Base-by-base conservation (phyloP, 306 rosid genomes). In the Castanea sativa region DNA sequence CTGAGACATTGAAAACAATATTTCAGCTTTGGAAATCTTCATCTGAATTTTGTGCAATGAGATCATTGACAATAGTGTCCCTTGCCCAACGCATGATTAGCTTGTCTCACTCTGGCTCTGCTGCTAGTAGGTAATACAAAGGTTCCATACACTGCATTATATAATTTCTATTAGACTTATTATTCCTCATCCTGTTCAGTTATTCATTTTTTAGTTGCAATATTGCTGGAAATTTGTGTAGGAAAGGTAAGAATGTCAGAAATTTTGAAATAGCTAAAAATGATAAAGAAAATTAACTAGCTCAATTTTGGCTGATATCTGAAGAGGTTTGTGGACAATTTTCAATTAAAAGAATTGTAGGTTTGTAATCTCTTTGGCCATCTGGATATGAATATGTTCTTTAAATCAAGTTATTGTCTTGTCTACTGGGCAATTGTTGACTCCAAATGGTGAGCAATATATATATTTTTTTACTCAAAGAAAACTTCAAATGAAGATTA, bases 21-120 rank as follows among this genome's bases (percentile, higher is more conserved):
- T 95, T 94, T 89, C 99, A 95, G 99, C 95, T 95, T 49, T 93
- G 97, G 99, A 95, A 89, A 85, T 87, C 91, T 74, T 92, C 98
- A 71, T 88, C 97, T 2, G 99, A 95, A 84, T 92, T 95, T 84
- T 91, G 87, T 82, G 99, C 98, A 45, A 88, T 95, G 88, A 91
- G 97, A 81, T 95, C 98, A 53, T 82, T 95, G 85, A 89, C 89
- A 20, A 92, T 95, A 92, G 92, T 95, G 80, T 95, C 99, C 83
- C 99, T 95, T 81, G 96, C 99, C 83, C 99, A 92, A 86, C 91
- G 89, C 70, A 86, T 91, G 89, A 86, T 92, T 76, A 92, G 92
- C 92, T 79, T 95, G 85, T 91, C 97, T 79, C 97, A 88, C 86
- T 74, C 90, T 38, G 80, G 89, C 87, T 91, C 99, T 43, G 86